Evolutionary conservation across 2,329 filamentous ascomycete genomes (phyloP), one percentile per base, ranked within the genome.

Genomic region (Clonostachys rosea): DNA sequence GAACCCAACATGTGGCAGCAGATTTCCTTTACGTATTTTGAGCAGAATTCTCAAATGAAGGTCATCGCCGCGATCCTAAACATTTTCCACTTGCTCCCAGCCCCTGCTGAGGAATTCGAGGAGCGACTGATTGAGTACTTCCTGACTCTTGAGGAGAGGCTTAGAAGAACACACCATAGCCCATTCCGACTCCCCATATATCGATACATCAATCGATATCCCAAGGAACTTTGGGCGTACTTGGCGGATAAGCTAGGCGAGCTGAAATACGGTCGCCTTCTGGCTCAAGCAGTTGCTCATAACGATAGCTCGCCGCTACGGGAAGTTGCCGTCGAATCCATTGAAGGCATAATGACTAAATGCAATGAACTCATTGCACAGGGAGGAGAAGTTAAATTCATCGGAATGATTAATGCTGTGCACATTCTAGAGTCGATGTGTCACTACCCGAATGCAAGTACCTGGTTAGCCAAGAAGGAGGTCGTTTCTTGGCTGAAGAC

Each of bases 51-150:
- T 13, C 85, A 89, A 56, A 96, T 99, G 86, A 95, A 94, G 69
- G 87, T 97, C 42, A 90, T 97, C 36, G 88, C 91, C 4, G 89
- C 92, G 0, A 95, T 97, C 46, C 87, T 99, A 64, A 94, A 96
- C 60, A 92, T 99, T 48, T 99, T 99, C 65, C 91, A 97, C 62
- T 78, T 99, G n/a, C 76, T 99, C 5, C 94, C 95, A 0, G 79
- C 89, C 0, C 90, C 90, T 10, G 95, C 95, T 2, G 89, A 91
- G 50, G 84, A 86, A 14, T 99, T 99, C 64, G 91, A 97, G 66
- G 89, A 91, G 50, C 83, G 88, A 33, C 79, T 99, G 40, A 89
- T 97, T 43, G 87, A 95, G 54, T 89, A 87, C 45, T 89, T 95
- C n/a, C 74, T 99, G 47, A 87, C 91, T 40, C 75, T 99, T 0